Percentiles rank a stretch among this genome's conserved stretches.
These are phyloP conservation scores for Breynia disticha DNA, from an alignment of 441 rosid species.

Conservation along the genomic window DNA sequence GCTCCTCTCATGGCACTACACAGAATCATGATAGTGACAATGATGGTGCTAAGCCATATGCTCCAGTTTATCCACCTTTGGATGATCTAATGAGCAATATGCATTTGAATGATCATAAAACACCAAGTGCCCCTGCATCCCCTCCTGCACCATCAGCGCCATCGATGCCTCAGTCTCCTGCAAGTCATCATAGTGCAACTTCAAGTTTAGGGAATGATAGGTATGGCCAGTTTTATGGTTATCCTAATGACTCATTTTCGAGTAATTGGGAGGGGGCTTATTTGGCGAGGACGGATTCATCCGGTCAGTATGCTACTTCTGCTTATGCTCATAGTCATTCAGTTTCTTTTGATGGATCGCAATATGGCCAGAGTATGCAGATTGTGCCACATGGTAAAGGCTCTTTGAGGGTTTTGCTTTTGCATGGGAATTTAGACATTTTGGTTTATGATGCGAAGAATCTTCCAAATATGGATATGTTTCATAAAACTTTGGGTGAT, in stretches of 20 bases:
- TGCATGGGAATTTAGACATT: slow-evolving; percentile 87
- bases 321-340: slow-evolving; percentile 22
- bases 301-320: slow-evolving; percentile 16
- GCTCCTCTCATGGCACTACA: slow-evolving; percentile 15
- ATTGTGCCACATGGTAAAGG: slow-evolving; percentile 44
- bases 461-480: slow-evolving; percentile 98
- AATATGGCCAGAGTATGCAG: slow-evolving; percentile 28
- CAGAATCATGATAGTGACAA: neutral
- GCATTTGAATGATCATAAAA: slow-evolving; percentile 34
- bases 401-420: slow-evolving; percentile 52
- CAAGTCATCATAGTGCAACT: slow-evolving; percentile 16
- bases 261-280: slow-evolving; percentile 37
- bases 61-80: slow-evolving; percentile 51
- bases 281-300: slow-evolving; percentile 36
- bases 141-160: slow-evolving; percentile 31
- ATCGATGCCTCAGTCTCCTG: slow-evolving; percentile 16
- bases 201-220: slow-evolving; percentile 29
- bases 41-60: slow-evolving; percentile 9
- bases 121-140: slow-evolving; percentile 27
- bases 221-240: slow-evolving; percentile 40
- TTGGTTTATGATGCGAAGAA: slow-evolving; percentile 58
- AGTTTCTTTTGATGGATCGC: slow-evolving; percentile 34
- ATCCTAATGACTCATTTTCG: slow-evolving; percentile 52
- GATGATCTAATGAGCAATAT: slow-evolving; percentile 38
- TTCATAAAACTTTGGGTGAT: slow-evolving; percentile 74